phyloP scores from a whole-genome alignment of 2,329 filamentous ascomycete species.

The Aspergillus alliaceus region DNA sequence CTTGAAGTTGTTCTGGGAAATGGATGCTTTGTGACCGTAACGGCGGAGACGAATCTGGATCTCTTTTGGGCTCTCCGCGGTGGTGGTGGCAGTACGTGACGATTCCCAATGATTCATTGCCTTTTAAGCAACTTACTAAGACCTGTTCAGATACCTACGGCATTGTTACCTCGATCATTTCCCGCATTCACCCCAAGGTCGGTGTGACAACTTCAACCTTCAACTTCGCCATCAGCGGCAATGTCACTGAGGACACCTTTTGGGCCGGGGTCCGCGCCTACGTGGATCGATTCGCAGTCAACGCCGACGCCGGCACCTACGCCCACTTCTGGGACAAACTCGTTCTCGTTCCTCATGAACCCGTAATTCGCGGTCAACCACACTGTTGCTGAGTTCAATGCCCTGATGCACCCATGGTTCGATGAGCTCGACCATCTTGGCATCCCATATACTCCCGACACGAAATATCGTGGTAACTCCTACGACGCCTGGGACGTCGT shows the following conservation, averaged over 20 bases:
- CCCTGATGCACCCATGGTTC: conserved; percentile 29
- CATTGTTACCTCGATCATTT: conserved; percentile 30
- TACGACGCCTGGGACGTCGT: conserved; percentile 27
- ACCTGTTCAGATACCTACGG: conserved; percentile 27
- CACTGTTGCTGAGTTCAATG: conserved; percentile 27
- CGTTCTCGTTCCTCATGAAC: conserved; percentile 35
- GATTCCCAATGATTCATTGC: not conserved
- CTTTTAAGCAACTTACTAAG: conserved; percentile 18
- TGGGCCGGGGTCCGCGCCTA: conserved; percentile 30
- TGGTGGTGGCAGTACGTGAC: conserved; percentile 34
- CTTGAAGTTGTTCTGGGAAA: conserved; percentile 26
- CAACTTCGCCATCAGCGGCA: conserved; percentile 22
- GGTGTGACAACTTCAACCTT: conserved; percentile 29
- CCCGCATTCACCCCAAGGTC: conserved; percentile 27
- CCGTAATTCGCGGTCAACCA: conserved; percentile 29
- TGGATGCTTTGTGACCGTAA: conserved; percentile 28
- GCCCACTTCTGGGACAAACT: conserved; percentile 29
- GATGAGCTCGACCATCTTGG: conserved; percentile 23
- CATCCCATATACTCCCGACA: conserved; percentile 24
- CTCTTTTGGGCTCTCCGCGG: no score
- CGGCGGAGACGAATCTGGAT: conserved; percentile 11
- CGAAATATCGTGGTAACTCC: conserved; percentile 29
- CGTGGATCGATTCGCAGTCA: conserved; percentile 23
- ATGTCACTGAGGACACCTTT: conserved; percentile 27
- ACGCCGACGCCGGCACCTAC: conserved; percentile 32